Percentiles rank a stretch among this genome's conserved stretches.
Conservation (phyloP, 768 basidiomycete genomes). For the Sarcodon aspratus region DNA sequence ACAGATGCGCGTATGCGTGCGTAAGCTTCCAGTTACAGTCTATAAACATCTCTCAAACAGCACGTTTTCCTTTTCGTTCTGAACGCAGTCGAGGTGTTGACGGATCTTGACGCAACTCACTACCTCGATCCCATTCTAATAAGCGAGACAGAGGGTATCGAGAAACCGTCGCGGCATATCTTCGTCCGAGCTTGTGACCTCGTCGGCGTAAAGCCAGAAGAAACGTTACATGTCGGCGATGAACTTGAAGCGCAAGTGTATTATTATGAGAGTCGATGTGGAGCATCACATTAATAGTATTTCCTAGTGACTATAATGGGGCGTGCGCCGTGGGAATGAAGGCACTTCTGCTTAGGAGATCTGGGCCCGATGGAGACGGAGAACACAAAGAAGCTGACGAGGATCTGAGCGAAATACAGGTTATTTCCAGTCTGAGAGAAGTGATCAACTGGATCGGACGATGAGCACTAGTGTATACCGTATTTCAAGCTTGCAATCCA, state of each 20-base stretch:
- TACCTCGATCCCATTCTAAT: conserved; percentile 46
- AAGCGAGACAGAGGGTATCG: conserved; percentile 57
- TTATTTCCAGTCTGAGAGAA: conserved; percentile 24
- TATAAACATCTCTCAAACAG: not conserved
- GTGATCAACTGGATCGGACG: conserved; percentile 24
- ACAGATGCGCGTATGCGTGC: conserved; percentile 62
- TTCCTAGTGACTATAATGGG: conserved; percentile 52
- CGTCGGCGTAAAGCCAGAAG: conserved; percentile 20
- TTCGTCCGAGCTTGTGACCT: conserved; percentile 35
- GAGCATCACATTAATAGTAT: not conserved
- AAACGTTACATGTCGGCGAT: conserved; percentile 68
- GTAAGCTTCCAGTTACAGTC: conserved; percentile 9
- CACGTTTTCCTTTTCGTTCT: not conserved
- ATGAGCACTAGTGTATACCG: not conserved
- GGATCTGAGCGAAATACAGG: conserved; percentile 26
- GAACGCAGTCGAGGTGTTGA: conserved; percentile 30
- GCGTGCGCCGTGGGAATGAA: conserved; percentile 43
- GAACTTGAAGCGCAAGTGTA: conserved; percentile 47
- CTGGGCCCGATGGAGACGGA: conserved; percentile 33
- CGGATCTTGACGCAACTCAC: conserved; percentile 43
- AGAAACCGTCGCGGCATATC: conserved; percentile 56
- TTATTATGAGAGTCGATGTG: not conserved
- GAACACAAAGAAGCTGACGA: conserved; percentile 30
- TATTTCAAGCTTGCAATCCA: not conserved
- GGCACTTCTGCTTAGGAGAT: conserved; percentile 45